Evolutionary conservation across 257 asterid species (phyloP).

Genomic region (Nyctanthes arbortristis): DNA sequence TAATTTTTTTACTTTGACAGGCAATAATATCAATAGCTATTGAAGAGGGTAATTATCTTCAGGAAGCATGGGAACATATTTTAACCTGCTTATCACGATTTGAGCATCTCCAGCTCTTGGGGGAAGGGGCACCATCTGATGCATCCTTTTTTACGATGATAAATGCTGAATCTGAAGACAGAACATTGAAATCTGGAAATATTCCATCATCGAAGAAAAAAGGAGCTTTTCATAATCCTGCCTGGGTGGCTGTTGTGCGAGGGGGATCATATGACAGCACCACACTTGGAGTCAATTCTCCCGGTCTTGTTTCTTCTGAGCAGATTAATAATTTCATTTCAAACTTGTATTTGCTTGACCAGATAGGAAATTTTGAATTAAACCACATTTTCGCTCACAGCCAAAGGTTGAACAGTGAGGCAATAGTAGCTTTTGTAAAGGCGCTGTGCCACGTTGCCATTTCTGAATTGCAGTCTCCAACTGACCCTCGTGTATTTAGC

Average conservation of each 20-base stretch:
- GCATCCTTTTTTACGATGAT: conserved; percentile 76
- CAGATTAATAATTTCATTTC: conserved; percentile 88
- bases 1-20: conserved; percentile 46
- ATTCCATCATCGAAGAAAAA: conserved; percentile 79
- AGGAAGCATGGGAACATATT: conserved; percentile 97
- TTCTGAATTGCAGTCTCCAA: conserved; percentile 97
- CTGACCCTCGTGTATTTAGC: conserved; percentile 98
- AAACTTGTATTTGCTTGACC: conserved; percentile 91
- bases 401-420: conserved; percentile 97
- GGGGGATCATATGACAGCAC: conserved; percentile 99
- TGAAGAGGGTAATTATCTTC: conserved; percentile 93
- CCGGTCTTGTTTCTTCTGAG: conserved; percentile 84
- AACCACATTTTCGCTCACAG: conserved; percentile 99
- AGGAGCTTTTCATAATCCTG: conserved; percentile 90
- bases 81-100: conserved; percentile 94
- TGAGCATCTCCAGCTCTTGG: conserved; percentile 96
- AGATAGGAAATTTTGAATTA: conserved; percentile 91
- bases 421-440: conserved; percentile 88
- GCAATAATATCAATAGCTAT: conserved; percentile 93
- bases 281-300: conserved; percentile 59
- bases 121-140: conserved; percentile 98
- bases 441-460: conserved; percentile 97
- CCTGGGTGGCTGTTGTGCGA: conserved; percentile 95
- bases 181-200: conserved; percentile 40
- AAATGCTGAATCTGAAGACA: conserved; percentile 67